Percentiles rank a stretch among this genome's conserved stretches.
Evolutionary conservation across 768 basidiomycete genomes (phyloP).

Genomic region (Daedaleopsis nitida): DNA sequence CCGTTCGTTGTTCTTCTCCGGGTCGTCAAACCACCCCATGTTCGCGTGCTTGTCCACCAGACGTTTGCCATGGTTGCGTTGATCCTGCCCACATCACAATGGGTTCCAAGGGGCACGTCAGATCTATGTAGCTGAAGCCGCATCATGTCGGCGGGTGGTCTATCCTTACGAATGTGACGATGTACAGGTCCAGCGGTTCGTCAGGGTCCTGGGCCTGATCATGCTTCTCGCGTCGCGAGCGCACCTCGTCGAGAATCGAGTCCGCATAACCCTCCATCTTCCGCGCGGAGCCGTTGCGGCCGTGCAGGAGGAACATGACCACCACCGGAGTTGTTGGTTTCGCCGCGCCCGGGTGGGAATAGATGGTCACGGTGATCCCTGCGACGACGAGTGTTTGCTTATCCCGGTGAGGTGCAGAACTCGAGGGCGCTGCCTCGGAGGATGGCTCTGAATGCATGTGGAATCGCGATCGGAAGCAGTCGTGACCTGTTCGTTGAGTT

Average conservation of each 20-base stretch:
- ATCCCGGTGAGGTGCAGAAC: not conserved
- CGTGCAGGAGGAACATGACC: slow-evolving; percentile 51
- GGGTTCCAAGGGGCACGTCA: not conserved
- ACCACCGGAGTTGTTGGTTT: slow-evolving; percentile 24
- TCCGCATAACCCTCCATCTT: slow-evolving; percentile 29
- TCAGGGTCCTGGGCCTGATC: not conserved
- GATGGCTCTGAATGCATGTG: too few relatives aligned
- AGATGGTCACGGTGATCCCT: slow-evolving; percentile 33
- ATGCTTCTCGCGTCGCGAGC: slow-evolving; percentile 5
- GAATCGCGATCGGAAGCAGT: too few relatives aligned
- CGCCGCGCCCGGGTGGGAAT: slow-evolving; percentile 21
- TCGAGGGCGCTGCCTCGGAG: too few relatives aligned
- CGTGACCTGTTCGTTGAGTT: too few relatives aligned
- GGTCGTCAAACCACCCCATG: slow-evolving; percentile 37
- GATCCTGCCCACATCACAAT: slow-evolving; percentile 38
- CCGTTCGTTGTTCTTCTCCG: slow-evolving; percentile 39
- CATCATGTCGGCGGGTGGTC: not conserved
- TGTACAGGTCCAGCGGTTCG: slow-evolving; percentile 41
- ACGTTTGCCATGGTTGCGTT: slow-evolving; percentile 53
- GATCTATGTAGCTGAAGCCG: not conserved
- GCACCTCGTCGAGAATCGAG: slow-evolving; percentile 20
- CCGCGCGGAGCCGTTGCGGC: slow-evolving; percentile 40
- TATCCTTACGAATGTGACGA: slow-evolving; percentile 48
- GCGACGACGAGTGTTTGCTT: slow-evolving; percentile 20
- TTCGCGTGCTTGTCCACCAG: slow-evolving; percentile 41